Base-by-base conservation (phyloP, 768 basidiomycete genomes). In the Rickenella mellea region DNA sequence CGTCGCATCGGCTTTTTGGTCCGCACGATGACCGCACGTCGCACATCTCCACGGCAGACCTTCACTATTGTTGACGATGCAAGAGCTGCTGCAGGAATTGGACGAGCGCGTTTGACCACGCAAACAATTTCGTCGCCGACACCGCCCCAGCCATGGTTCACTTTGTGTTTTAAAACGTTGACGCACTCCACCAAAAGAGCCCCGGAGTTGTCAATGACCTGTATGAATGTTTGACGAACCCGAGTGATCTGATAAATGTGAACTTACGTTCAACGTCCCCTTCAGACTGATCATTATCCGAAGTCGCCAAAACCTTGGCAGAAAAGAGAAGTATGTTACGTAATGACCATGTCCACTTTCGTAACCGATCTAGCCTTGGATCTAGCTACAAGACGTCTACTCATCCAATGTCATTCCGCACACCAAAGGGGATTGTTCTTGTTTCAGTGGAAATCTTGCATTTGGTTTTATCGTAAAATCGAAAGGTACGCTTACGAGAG, bases 201-300 rank as follows among this genome's bases (percentile, higher is more conserved):
- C 25, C 94, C 94, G 5, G 94, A 92, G 63, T 98, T 98, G 70
- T 98, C 94, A 61, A 98, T 96, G 50, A 90, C 82, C 88, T 91
- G 51, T 43, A 30, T 17, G 19, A 17, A 3, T 19, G 3, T 2
- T 36, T 15, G 24, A 15, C 11, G 11, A 36, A 3, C n/a, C 19
- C 3, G 12, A 3, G 7, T 19, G 4, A 22, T 22, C 4, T 5
- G 19, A 10, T 12, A 3, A 5, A 9, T 19, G 24, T 36, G n/a
- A 36, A 15, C 33, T 36, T 22, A 36, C 33, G 15, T 36, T 36
- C 33, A 36, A 17, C 24, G 33, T 36, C 12, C 33, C 33, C 24
- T 36, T 36, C 2, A 36, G 33, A 36, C 33, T 36, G 24, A 36
- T 36, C 33, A 36, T 36, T n/a, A n/a, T n/a, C n/a, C n/a, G n/a